These are phyloP conservation scores for Suhomyces bolitotheri DNA, from an alignment of 1,139 yeast genomes.

Conservation along the genomic window DNA sequence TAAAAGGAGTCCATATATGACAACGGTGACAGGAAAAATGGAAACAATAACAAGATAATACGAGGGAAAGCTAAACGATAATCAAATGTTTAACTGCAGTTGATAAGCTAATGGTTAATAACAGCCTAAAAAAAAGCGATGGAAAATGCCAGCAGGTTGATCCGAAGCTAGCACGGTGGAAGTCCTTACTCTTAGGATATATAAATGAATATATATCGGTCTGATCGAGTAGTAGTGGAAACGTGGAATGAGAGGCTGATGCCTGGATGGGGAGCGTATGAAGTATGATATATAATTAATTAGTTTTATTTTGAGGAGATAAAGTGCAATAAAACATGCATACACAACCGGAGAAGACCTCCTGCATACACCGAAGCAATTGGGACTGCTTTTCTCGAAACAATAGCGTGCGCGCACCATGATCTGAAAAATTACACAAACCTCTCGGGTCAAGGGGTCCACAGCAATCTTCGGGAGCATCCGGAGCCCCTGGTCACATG, in stretches of 20 bases:
- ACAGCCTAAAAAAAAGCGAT: slow-evolving; percentile 1
- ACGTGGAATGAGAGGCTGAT: slow-evolving; percentile 1
- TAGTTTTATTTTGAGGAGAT: slow-evolving; percentile 1
- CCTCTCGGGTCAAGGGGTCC: too few relatives aligned
- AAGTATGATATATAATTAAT: slow-evolving; percentile 1
- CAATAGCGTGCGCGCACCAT: slow-evolving; percentile 4
- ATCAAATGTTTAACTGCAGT: slow-evolving; percentile 9
- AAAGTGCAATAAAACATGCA: neutral
- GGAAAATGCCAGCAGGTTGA: too few relatives aligned
- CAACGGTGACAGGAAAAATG: slow-evolving; percentile 1
- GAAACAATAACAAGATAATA: neutral
- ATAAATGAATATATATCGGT: slow-evolving; percentile 12
- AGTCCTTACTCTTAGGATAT: slow-evolving; percentile 11
- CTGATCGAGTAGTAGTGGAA: slow-evolving; percentile 2
- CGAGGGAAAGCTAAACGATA: slow-evolving; percentile 6
- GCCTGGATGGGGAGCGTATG: slow-evolving; percentile 3
- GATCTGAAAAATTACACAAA: slow-evolving; percentile 8
- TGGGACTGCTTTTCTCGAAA: slow-evolving; percentile 12
- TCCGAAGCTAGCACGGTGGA: too few relatives aligned
- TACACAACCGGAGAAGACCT: neutral
- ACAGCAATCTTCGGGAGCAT: too few relatives aligned
- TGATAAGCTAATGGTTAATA: slow-evolving; percentile 7
- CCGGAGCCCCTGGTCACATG: too few relatives aligned
- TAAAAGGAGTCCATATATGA: slow-evolving; percentile 11
- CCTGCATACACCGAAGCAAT: slow-evolving; percentile 4